Evolutionary conservation across 768 basidiomycete species (phyloP).

Genomic region (Guyanaporus albipodus): DNA sequence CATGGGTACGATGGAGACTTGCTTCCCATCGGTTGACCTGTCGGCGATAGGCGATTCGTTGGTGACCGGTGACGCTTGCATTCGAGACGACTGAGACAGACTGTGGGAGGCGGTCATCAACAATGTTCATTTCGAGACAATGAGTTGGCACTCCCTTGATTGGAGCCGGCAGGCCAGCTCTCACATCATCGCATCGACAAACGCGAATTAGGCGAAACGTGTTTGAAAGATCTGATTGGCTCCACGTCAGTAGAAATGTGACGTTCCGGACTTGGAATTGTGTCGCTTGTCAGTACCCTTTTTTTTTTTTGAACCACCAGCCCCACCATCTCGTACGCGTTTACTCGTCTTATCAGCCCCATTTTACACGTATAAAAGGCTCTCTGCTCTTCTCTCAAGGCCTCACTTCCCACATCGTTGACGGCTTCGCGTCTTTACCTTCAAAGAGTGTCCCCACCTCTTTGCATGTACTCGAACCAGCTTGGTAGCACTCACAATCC

Average conservation of each 20-base stretch:
- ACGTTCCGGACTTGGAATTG: conserved; percentile 20
- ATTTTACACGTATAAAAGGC: conserved; percentile 29
- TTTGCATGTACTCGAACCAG: conserved; percentile 95
- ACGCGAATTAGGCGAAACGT: too few species aligned
- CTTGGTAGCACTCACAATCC: conserved; percentile 86
- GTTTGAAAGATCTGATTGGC: conserved; percentile 8
- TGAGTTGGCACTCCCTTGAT: neutral
- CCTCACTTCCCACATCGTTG: neutral
- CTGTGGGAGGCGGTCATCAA: too few species aligned
- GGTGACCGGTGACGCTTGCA: too few species aligned
- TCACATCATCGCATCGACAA: too few species aligned
- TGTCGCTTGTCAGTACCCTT: conserved; percentile 9
- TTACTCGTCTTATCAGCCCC: conserved; percentile 6
- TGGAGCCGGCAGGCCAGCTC: too few species aligned
- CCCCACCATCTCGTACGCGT: conserved; percentile 7
- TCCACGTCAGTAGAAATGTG: conserved; percentile 4
- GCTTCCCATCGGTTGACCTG: too few species aligned
- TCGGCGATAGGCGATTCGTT: too few species aligned
- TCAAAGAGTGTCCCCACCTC: conserved; percentile 35
- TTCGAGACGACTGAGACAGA: too few species aligned
- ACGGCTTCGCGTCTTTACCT: conserved; percentile 6
- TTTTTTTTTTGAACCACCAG: conserved; percentile 25
- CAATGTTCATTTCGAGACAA: neutral
- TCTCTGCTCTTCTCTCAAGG: neutral
- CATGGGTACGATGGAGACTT: too few species aligned